Conservation (phyloP, 306 rosid genomes). For the Quercus rubra region DNA sequence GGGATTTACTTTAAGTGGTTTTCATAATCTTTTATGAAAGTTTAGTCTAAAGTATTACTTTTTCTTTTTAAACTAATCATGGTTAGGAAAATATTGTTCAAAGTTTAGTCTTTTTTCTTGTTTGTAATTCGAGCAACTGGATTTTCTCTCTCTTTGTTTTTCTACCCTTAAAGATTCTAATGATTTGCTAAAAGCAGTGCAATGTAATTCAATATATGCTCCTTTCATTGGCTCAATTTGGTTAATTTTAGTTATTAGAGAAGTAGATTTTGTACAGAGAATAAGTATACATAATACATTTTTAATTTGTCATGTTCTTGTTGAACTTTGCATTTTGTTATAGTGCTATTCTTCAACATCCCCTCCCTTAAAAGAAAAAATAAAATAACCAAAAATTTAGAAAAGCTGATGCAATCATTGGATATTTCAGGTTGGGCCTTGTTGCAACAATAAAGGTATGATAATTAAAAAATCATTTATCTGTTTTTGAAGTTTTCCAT, state of each 20-base stretch:
- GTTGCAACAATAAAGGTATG: constrained; percentile 94
- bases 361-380: neutral
- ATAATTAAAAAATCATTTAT: neutral
- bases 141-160: too few species aligned
- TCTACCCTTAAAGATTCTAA: too few species aligned
- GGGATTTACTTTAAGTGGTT: neutral
- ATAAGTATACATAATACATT: too few species aligned
- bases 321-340: neutral
- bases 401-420: constrained; percentile 28
- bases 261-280: too few species aligned
- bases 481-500: neutral
- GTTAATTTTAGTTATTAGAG: neutral
- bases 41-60: too few species aligned
- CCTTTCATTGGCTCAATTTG: neutral
- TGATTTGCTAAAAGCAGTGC: neutral
- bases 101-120: neutral
- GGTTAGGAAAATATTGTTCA: neutral
- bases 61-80: too few species aligned
- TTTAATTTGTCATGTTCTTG: neutral
- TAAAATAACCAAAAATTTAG: neutral
- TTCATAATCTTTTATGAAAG: neutral
- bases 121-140: neutral
- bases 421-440: constrained; percentile 88
- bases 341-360: neutral
- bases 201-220: neutral